Evolutionary conservation across 139 green algal species (phyloP).

Genomic region (Coelastrella sp.): DNA sequence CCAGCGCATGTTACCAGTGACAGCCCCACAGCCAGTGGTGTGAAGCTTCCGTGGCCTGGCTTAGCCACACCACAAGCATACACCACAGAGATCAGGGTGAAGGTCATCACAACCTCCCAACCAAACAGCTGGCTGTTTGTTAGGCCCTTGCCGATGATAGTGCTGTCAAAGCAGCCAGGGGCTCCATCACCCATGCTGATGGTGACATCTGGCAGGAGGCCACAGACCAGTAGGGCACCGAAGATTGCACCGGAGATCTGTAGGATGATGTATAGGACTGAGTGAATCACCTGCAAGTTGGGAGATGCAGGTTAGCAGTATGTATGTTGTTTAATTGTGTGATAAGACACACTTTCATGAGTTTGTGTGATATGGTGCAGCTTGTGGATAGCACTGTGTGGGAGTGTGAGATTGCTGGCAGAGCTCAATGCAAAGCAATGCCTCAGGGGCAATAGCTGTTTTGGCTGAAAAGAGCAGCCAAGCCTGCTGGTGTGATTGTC

Average conservation of each 20-base stretch:
- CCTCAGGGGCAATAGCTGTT: no score
- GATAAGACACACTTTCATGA: no score
- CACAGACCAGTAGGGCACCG: slow-evolving; percentile 38
- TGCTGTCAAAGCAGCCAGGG: slow-evolving; percentile 48
- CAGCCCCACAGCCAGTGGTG: slow-evolving; percentile 49
- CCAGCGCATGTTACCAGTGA: slow-evolving; percentile 42
- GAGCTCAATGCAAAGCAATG: no score
- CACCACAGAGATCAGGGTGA: slow-evolving; percentile 51
- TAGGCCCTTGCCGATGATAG: slow-evolving; percentile 6
- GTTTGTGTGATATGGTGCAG: no score
- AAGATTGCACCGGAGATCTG: slow-evolving; percentile 50
- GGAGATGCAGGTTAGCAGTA: no score
- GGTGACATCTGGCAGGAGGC: background rate
- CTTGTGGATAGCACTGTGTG: no score
- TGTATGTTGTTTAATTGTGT: no score
- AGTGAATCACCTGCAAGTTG: slow-evolving; percentile 30
- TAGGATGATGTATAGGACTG: slow-evolving; percentile 50
- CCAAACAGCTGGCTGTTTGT: slow-evolving; percentile 50
- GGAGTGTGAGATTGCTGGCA: no score
- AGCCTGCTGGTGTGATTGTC: no score
- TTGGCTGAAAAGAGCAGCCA: no score
- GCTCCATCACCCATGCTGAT: slow-evolving; percentile 44
- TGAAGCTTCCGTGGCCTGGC: slow-evolving; percentile 50
- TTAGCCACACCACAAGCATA: slow-evolving; percentile 55
- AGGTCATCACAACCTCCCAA: slow-evolving; percentile 56